phyloP scores from a whole-genome alignment of 106 monocot genomes.

The Acanthochlamys bracteata region DNA sequence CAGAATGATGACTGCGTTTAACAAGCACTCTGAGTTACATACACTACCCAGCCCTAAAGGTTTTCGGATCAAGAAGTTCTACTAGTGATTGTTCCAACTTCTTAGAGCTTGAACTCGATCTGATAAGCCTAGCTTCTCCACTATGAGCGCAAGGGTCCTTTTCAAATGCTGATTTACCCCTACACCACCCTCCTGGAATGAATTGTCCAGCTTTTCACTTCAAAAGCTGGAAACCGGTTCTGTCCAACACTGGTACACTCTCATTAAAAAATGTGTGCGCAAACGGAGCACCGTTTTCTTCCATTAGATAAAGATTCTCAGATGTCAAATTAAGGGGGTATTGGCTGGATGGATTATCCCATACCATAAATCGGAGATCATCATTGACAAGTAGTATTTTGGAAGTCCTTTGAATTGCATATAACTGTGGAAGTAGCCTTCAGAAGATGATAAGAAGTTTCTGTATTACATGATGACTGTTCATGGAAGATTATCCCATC shows the following conservation, averaged over 20 bases:
- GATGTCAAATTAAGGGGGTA: slow-evolving; percentile 43
- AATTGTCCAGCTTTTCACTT: slow-evolving; percentile 20
- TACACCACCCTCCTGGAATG: slow-evolving; percentile 67
- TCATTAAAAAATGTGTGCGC: slow-evolving; percentile 32
- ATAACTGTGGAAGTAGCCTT: slow-evolving; percentile 92
- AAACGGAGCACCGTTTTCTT: slow-evolving; percentile 63
- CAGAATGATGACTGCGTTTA: background rate
- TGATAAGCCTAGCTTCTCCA: slow-evolving; percentile 27
- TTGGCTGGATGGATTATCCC: slow-evolving; percentile 55
- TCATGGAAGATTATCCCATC: slow-evolving; percentile 95
- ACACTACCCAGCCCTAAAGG: slow-evolving; percentile 73
- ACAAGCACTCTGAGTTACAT: slow-evolving; percentile 21
- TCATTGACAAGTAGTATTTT: slow-evolving; percentile 81
- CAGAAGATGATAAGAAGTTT: slow-evolving; percentile 65
- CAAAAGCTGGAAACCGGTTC: slow-evolving; percentile 56
- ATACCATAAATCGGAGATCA: slow-evolving; percentile 54
- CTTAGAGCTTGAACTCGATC: slow-evolving; percentile 32
- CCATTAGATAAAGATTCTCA: slow-evolving; percentile 55
- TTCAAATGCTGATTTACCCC: slow-evolving; percentile 17
- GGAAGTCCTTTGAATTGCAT: slow-evolving; percentile 85
- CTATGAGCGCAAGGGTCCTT: slow-evolving; percentile 26
- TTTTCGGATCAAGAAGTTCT: slow-evolving; percentile 54
- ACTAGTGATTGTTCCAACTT: slow-evolving; percentile 60
- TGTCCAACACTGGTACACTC: slow-evolving; percentile 47
- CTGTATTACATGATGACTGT: slow-evolving; percentile 87